phyloP scores from a whole-genome alignment of 768 basidiomycete species.

The Termitomyces sp. region DNA sequence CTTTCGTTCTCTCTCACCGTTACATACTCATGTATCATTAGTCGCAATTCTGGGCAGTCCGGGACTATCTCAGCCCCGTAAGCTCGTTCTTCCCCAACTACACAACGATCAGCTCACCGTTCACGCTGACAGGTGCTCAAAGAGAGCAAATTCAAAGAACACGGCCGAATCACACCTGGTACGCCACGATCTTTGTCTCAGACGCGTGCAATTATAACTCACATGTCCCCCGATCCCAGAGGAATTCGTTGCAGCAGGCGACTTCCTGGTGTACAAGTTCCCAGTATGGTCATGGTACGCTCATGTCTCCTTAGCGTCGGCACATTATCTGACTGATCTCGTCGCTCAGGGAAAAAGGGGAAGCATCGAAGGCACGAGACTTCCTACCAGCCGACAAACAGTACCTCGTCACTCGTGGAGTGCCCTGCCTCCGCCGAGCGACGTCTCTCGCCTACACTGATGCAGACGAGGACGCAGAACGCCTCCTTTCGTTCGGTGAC shows the following conservation, averaged over 20 bases:
- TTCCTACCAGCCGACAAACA: constrained; percentile 96
- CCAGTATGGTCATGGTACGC: constrained; percentile 94
- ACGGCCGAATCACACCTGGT: constrained; percentile 95
- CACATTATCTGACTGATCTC: background rate
- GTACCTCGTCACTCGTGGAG: constrained; percentile 91
- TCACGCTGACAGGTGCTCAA: constrained; percentile 70
- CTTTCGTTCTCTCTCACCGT: too few relatives aligned
- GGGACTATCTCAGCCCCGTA: constrained; percentile 91
- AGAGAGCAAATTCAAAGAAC: constrained; percentile 99
- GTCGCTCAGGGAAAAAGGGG: constrained; percentile 83
- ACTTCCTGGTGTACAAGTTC: constrained; percentile 97
- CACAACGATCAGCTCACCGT: constrained; percentile 26
- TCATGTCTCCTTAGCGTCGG: background rate
- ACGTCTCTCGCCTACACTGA: constrained; percentile 92
- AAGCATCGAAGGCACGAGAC: constrained; percentile 78
- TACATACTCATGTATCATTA: background rate
- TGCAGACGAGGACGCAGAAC: constrained; percentile 94
- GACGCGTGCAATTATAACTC: constrained; percentile 16
- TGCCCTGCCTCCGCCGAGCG: constrained; percentile 94
- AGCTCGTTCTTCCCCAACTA: constrained; percentile 7
- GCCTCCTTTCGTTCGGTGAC: constrained; percentile 79
- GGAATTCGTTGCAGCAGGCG: constrained; percentile 97
- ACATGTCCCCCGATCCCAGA: constrained; percentile 40
- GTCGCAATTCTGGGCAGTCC: constrained; percentile 37
- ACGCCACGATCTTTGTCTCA: constrained; percentile 17